phyloP scores from a whole-genome alignment of 2,329 filamentous ascomycete genomes.

The Eurotiales sp. region DNA sequence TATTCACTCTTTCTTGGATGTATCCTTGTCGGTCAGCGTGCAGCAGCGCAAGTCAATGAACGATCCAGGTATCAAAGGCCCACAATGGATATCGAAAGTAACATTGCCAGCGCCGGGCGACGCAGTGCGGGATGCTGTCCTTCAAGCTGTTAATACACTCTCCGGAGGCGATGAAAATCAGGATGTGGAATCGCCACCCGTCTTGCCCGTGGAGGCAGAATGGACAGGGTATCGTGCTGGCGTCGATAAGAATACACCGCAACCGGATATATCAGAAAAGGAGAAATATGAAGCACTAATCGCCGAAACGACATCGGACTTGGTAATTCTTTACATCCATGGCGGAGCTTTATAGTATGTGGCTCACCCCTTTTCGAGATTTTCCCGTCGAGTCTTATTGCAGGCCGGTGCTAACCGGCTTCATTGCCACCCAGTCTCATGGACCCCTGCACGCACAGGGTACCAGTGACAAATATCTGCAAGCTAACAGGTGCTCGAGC shows the following conservation, averaged over 20 bases:
- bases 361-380: not conserved
- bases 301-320: slow-evolving; percentile 36
- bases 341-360: slow-evolving; percentile 46
- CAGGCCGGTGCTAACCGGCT: not conserved
- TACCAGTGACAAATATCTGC: slow-evolving; percentile 34
- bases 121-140: slow-evolving; percentile 37
- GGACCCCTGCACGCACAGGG: slow-evolving; percentile 43
- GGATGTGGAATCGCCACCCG: slow-evolving; percentile 34
- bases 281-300: slow-evolving; percentile 41
- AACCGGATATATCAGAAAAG: slow-evolving; percentile 39
- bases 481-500: slow-evolving; percentile 37
- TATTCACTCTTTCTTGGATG: slow-evolving; percentile 61
- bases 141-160: slow-evolving; percentile 37
- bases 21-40: slow-evolving; percentile 53
- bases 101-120: slow-evolving; percentile 56
- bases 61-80: slow-evolving; percentile 69
- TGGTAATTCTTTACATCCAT: slow-evolving; percentile 46
- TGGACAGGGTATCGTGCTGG: slow-evolving; percentile 44
- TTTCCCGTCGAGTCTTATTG: not conserved
- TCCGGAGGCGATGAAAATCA: slow-evolving; percentile 31
- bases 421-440: slow-evolving; percentile 31
- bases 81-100: slow-evolving; percentile 75
- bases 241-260: slow-evolving; percentile 34
- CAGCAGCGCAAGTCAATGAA: slow-evolving; percentile 61
- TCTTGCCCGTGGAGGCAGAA: slow-evolving; percentile 40